Evolutionary conservation across 495 filamentous ascomycete genomes (phyloP).

Genomic region (Astrocystis sublimbata): DNA sequence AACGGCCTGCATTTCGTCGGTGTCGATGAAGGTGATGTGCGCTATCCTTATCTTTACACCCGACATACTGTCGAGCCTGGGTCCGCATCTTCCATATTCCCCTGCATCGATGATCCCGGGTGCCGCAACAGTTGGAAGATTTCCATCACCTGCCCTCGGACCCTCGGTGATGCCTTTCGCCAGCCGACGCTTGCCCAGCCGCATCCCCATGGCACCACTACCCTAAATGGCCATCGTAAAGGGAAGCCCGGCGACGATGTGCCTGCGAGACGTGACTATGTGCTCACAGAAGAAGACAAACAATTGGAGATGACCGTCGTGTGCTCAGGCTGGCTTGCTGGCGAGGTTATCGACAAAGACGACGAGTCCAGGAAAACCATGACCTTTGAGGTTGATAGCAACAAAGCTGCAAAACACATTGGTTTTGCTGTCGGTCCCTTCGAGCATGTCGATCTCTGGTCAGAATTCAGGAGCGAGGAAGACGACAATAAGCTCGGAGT

Average conservation of each 20-base stretch:
- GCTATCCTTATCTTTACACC: constrained; percentile 91
- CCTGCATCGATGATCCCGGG: constrained; percentile 81
- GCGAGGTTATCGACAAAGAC: constrained; percentile 72
- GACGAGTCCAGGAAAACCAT: constrained; percentile 80
- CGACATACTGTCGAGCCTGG: constrained; percentile 75
- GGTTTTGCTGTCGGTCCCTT: constrained; percentile 94
- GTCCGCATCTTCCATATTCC: constrained; percentile 82
- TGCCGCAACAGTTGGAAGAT: constrained; percentile 85
- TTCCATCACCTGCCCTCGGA: constrained; percentile 78
- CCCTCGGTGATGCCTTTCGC: constrained; percentile 78
- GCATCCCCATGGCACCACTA: constrained; percentile 7
- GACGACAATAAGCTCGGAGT: constrained; percentile 86
- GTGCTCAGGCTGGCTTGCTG: constrained; percentile 82
- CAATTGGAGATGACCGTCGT: constrained; percentile 83
- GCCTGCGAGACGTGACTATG: constrained; percentile 33
- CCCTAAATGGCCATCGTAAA: constrained; percentile 30
- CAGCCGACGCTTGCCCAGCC: constrained; percentile 38
- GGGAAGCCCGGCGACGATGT: constrained; percentile 37
- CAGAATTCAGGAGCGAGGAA: constrained; percentile 83
- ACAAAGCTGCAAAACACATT: constrained; percentile 81
- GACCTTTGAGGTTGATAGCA: constrained; percentile 69
- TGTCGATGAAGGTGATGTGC: constrained; percentile 68
- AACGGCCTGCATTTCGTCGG: constrained; percentile 94
- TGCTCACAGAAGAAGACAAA: constrained; percentile 73
- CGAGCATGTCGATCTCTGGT: constrained; percentile 79